Base-by-base conservation (phyloP, 169 alveolate species). In the Eimeria necatrix region DNA sequence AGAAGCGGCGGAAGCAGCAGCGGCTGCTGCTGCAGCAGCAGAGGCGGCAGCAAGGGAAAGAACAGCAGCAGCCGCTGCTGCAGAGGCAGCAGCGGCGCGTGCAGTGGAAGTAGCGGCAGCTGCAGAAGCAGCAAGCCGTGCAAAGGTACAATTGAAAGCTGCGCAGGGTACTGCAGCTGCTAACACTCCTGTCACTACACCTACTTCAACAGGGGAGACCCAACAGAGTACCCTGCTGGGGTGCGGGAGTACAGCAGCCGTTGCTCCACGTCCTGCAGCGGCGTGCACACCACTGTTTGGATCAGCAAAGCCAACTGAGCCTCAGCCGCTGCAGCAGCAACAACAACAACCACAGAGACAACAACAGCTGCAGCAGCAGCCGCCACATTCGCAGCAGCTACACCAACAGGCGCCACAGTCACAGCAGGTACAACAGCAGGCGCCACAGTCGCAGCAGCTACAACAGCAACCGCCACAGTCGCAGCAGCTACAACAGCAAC, bases 11-110 rank as follows among this genome's bases (percentile, higher is more conserved):
- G 74, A 48, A 14, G 91, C 91, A 24, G 91, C 89, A 5, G 89
- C 91, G n/a, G 91, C 91, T n/a, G 91, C 91, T 20, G 91, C 91
- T n/a, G 91, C 71, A 52, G 91, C 73, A 24, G 91, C 61, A 53
- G 91, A 46, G 14, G 76, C 22, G 9, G 91, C 71, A 22, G 52
- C 49, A 24, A 73, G 14, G 20, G 46, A 26, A 56, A 51, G 74
- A 12, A 52, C 76, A 22, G 91, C 91, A 4, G 91, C 91, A 16
- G 91, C 91, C 24, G 91, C 91, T n/a, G 91, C 73, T 6, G 76
- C 22, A n/a, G 91, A 71, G 9, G 74, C 71, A 14, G 2, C 78
- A 18, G 91, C 71, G 26, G 91, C 53, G 41, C 68, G 56, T 52
- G 74, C 71, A n/a, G 20, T 9, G 60, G 91, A 71, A 51, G 76